Base-by-base conservation (phyloP, 805 yeast genomes). In the Kazachstania kunashirensis region DNA sequence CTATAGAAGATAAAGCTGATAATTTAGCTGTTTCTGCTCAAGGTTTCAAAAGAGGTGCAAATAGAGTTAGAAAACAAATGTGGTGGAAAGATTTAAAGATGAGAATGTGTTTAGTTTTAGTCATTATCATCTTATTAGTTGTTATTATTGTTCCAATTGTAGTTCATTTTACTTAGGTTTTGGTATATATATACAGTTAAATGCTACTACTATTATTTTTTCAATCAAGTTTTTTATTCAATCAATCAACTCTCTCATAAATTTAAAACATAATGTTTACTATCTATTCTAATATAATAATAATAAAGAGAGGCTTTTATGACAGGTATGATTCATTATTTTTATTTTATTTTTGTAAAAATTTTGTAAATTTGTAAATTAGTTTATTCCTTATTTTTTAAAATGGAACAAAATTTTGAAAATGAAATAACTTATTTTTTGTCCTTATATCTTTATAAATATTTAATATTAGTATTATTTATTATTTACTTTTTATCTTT, bases 1-100 rank as follows among this genome's bases (percentile, higher is more conserved):
- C 86, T 31, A 79, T 89, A 49, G 95, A 88, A 55, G 92, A 84
- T 58, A 84, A 86, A 58, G 92, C 97, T 8, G 95, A 86, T 53
- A 85, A 83, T 59, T 72, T 89, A 50, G 95, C 95, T 30, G 84
- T 79, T 32, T 75, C 84, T 32, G 97, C 98, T 8, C 89, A 84
- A 50, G 92, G 95, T 25, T 89, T 92, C 68, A 84, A 94, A 59
- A 75, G 95, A 59, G 94, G 96, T 28, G 97, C 98, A 41, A 89
- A 89, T 66, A 79, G 94, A 52, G 96, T 89, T 33, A 83, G 98
- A 65, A 89, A 88, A 63, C 94, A 88, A 57, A 89, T 89, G 96
- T 89, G 97, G 97, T 84, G 94, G 83, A 89, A 92, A 63, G 95
- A 89, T 61, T 73, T 92, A 75, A 92, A 92, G 68, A 82, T 92